Evolutionary conservation across 352 stramenopile genomes (phyloP), one percentile per base, ranked within the genome.

Genomic region (Globisporangium carolinianum): DNA sequence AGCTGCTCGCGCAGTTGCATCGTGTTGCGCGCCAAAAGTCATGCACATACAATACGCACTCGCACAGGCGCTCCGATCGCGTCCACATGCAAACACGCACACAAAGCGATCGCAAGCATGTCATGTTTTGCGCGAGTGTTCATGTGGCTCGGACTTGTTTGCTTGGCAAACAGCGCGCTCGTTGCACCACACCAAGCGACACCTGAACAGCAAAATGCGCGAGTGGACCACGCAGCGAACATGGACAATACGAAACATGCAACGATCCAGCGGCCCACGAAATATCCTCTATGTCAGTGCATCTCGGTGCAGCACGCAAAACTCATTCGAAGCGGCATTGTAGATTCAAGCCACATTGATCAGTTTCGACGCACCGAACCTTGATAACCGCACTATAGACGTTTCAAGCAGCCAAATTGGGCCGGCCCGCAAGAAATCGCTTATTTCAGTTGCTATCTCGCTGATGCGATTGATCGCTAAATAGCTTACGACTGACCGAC

Each of bases 21-120:
- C 11, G 4, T 37, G n/a, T 47, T 10, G n/a, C 15, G 0, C 4
- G 6, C 1, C 24, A 32, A n/a, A 12, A 57, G 7, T 17, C 55
- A 43, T 55, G 55, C 47, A 50, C 0, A 55, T 50, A 8, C 3
- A 55, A 55, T 61, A 61, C 49, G 41, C 42, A 47, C 42, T 47
- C 6, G 42, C 11, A 47, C 4, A 32, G 24, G 24, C 24, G 2
- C 24, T 32, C 24, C 24, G 24, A 32, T 32, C 24, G 24, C 24
- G 24, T 32, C 2, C 24, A 32, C 24, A 32, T 32, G 24, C 24
- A 24, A 24, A 32, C 24, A 32, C 24, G 24, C 24, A 32, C 24
- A 32, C 24, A 32, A 32, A 3, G 24, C 24, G 24, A 32, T 32
- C 24, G 24, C 24, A 32, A 32, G 24, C 24, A 32, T 32, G 24